Evolutionary conservation across 306 rosid species (phyloP).

Genomic region (Quercus suber): DNA sequence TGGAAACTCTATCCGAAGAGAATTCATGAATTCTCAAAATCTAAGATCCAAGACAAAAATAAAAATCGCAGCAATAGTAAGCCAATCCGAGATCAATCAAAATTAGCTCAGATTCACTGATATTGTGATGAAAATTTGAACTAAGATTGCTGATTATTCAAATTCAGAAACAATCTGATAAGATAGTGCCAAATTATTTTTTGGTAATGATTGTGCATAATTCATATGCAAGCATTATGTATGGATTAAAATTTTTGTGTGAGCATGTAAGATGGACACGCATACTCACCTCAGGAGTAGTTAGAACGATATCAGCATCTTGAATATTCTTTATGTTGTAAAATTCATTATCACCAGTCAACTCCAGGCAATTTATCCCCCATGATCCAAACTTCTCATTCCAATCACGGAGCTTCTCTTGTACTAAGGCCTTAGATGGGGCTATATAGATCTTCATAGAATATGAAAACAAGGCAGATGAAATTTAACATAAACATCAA

Average conservation of each 20-base stretch:
- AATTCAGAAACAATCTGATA: constrained; percentile 1
- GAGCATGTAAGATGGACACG: constrained; percentile 12
- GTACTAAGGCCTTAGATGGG: constrained; percentile 97
- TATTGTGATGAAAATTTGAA: background rate
- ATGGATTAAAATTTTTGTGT: background rate
- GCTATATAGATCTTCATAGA: constrained; percentile 74
- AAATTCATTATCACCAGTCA: constrained; percentile 86
- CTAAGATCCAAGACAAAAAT: background rate
- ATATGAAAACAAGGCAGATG: constrained; percentile 31
- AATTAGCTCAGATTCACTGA: background rate
- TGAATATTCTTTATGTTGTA: constrained; percentile 67
- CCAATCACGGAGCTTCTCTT: constrained; percentile 96
- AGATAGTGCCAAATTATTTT: too few relatives aligned
- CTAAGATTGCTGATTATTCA: background rate
- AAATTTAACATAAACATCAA: constrained; percentile 9
- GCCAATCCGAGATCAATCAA: background rate
- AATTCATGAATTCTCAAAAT: constrained; percentile 3
- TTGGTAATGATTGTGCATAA: background rate
- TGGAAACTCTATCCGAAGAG: background rate
- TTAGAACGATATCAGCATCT: constrained; percentile 88
- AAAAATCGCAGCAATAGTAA: background rate
- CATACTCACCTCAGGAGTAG: constrained; percentile 89
- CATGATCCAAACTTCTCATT: constrained; percentile 69
- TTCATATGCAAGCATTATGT: background rate
- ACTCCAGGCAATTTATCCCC: constrained; percentile 83